phyloP scores from a whole-genome alignment of 768 basidiomycete genomes.

The Leccinum arenicola region DNA sequence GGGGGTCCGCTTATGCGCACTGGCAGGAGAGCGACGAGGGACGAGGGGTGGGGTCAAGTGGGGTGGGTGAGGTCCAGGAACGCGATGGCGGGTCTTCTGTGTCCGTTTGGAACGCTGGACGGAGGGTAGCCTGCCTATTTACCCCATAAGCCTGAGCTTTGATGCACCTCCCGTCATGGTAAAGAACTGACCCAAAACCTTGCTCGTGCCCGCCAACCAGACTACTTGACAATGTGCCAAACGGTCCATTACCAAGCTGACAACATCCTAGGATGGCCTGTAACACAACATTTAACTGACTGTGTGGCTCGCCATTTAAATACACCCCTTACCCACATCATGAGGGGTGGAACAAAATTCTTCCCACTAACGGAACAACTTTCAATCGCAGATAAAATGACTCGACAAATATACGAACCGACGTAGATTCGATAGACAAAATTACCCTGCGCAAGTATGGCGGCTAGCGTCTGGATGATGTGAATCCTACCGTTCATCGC shows the following conservation, averaged over 20 bases:
- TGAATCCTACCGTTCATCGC: neutral
- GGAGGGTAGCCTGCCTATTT: too few species aligned
- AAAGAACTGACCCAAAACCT: too few species aligned
- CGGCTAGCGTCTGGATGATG: neutral
- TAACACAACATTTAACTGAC: neutral
- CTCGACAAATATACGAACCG: neutral
- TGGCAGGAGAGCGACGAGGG: too few species aligned
- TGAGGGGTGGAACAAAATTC: neutral
- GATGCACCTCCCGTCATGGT: too few species aligned
- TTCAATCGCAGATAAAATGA: neutral
- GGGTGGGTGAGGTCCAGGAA: too few species aligned
- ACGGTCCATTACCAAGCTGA: constrained; percentile 8
- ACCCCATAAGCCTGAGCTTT: too few species aligned
- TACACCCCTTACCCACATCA: constrained; percentile 11
- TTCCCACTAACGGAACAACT: constrained; percentile 2
- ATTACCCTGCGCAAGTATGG: constrained; percentile 7
- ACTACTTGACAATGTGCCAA: too few species aligned
- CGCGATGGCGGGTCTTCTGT: too few species aligned
- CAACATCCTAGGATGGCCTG: constrained; percentile 3
- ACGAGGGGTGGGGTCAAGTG: too few species aligned
- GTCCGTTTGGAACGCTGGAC: too few species aligned
- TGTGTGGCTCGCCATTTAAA: neutral
- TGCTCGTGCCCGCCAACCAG: too few species aligned
- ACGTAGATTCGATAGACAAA: constrained; percentile 14
- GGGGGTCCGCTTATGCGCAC: neutral